Percentiles rank a stretch among this genome's conserved stretches.
phyloP scores from a whole-genome alignment of 306 rosid genomes.

The Senna tora region DNA sequence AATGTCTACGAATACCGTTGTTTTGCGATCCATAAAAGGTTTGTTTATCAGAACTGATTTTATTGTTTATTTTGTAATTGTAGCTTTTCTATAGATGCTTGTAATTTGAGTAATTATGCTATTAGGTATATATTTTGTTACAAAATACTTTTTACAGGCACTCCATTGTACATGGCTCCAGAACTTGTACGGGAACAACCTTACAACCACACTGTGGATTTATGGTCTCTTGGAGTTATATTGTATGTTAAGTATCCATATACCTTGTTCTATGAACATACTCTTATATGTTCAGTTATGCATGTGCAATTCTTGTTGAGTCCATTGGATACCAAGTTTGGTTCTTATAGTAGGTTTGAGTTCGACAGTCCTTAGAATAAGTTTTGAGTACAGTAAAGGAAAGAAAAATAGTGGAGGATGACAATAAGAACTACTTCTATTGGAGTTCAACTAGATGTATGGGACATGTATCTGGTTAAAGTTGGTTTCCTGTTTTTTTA shows the following conservation, averaged over 20 bases:
- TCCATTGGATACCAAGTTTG: not conserved
- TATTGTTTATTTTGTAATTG: constrained; percentile 20
- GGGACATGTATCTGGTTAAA: constrained; percentile 7
- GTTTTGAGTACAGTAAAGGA: not conserved
- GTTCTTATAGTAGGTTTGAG: constrained; percentile 13
- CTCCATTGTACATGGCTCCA: constrained; percentile 98
- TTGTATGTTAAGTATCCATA: constrained; percentile 58
- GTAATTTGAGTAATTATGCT: constrained; percentile 13
- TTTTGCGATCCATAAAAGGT: constrained; percentile 97
- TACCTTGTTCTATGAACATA: constrained; percentile 31
- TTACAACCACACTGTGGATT: constrained; percentile 92
- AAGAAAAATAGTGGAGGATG: constrained; percentile 9
- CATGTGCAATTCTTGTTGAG: constrained; percentile 11
- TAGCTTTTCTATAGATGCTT: constrained; percentile 28
- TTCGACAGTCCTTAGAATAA: not conserved
- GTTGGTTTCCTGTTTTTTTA: constrained; percentile 4
- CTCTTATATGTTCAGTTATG: constrained; percentile 35
- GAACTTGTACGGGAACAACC: constrained; percentile 98
- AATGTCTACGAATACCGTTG: constrained; percentile 97
- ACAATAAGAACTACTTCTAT: not conserved
- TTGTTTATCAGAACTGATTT: constrained; percentile 35
- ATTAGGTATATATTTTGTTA: not conserved
- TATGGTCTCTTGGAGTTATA: constrained; percentile 99
- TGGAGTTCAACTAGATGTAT: not conserved
- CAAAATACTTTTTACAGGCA: constrained; percentile 57